Evolutionary conservation across 2,329 filamentous ascomycete species (phyloP), one percentile per base, ranked within the genome.

Genomic region (Cylindrodendrum hubeiense): DNA sequence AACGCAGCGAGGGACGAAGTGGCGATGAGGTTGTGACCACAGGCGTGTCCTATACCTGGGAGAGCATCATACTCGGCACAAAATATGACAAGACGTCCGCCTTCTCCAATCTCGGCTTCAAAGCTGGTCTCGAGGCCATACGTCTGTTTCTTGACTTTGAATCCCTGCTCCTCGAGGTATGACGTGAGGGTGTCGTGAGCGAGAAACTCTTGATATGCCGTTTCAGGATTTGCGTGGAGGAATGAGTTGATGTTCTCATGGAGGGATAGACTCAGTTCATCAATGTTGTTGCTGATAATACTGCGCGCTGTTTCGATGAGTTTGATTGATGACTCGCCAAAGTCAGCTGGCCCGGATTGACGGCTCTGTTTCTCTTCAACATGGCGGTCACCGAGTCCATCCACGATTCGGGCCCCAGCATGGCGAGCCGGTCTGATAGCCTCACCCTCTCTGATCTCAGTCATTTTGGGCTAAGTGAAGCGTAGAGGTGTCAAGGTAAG

Each of bases 11-110:
- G 74, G 0, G 84, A 85, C 3, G 83, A 80, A 0, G 79, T 83
- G 5, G 84, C 84, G 58, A 87, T 87, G 39, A 87, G 79, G 66
- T 87, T 87, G 75, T 87, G 86, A 4, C 86, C 86, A 60, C 86
- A 88, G 4, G 61, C 66, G 28, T 68, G 60, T 8, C 67, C 67
- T 51, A 70, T 68, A 1, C 58, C 63, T 0, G 67, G 67, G 0
- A 70, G 63, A 15, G 67, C 66, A 53, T 68, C 66, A 5, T 68
- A 68, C n/a, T 68, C 66, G 10, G 63, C 66, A 8, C 66, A 68
- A 13, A 63, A 68, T 26, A 70, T 43, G 22, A 66, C 55, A 5
- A 55, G 60, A 5, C 65, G 60, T 1, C 65, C 65, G 1, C 56
- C 57, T 8, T 46, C 44, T n/a, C 67, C 67, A 28, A 64, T 47